Conservation (phyloP, 1,139 yeast genomes). For the Yamadazyma mexicana region DNA sequence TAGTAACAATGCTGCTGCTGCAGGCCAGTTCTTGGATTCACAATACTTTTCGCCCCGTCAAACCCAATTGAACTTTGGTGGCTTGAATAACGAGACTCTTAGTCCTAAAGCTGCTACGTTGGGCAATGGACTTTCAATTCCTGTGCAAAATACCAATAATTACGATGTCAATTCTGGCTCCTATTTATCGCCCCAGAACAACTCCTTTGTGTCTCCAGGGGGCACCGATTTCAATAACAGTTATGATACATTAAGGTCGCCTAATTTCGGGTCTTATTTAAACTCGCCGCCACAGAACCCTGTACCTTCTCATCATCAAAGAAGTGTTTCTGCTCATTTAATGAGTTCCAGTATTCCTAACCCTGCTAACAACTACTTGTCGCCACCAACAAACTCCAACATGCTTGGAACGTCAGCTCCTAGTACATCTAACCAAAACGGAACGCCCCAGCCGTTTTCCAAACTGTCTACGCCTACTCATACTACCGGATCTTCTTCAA, state of each 20-base stretch:
- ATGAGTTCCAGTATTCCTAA: slow-evolving; percentile 29
- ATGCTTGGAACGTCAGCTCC: slow-evolving; percentile 31
- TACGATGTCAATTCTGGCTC: slow-evolving; percentile 22
- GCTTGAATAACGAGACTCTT: slow-evolving; percentile 17
- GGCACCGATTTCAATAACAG: slow-evolving; percentile 22
- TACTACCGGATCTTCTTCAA: slow-evolving; percentile 26
- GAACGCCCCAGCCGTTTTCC: slow-evolving; percentile 5
- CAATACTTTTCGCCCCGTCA: slow-evolving; percentile 45
- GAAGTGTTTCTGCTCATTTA: slow-evolving; percentile 10
- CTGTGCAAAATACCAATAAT: slow-evolving; percentile 18
- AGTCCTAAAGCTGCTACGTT: slow-evolving; percentile 35
- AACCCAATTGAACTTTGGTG: slow-evolving; percentile 8
- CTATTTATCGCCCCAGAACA: slow-evolving; percentile 29
- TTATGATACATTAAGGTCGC: slow-evolving; percentile 32
- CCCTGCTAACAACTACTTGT: slow-evolving; percentile 20
- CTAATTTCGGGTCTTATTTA: slow-evolving; percentile 30
- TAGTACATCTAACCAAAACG: slow-evolving; percentile 6
- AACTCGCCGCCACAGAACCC: slow-evolving; percentile 36
- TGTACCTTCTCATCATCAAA: slow-evolving; percentile 1
- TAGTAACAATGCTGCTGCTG: slow-evolving; percentile 3
- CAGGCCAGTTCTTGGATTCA: slow-evolving; percentile 31
- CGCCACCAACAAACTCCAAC: slow-evolving; percentile 23
- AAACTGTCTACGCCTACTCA: slow-evolving; percentile 8
- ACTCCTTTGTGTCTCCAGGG: slow-evolving; percentile 24
- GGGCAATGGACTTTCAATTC: slow-evolving; percentile 31